A percentile compares a stretch with the other conserved stretches of the same genome.
phyloP scores from a whole-genome alignment of 225 moss, liverwort and hornwort genomes.

The Neckera pumila region DNA sequence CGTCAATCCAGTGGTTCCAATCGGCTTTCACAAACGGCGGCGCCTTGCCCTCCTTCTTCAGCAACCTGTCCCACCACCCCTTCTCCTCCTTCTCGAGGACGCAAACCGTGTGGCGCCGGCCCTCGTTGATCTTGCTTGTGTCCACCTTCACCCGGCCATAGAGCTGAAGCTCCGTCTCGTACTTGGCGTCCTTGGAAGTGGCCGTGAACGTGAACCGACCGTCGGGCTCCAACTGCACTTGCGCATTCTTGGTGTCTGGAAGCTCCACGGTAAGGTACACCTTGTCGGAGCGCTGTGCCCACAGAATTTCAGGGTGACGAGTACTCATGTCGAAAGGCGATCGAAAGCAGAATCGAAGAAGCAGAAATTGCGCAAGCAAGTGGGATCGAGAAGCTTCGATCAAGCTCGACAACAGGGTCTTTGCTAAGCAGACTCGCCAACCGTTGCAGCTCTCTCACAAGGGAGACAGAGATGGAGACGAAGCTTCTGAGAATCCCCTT shows the following conservation, averaged over 20 bases:
- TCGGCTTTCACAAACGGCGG: constrained; percentile 79
- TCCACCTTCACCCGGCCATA: constrained; percentile 61
- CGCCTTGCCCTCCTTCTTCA: constrained; percentile 75
- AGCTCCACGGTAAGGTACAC: constrained; percentile 81
- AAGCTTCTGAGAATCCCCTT: background rate
- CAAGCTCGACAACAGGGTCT: too few species aligned
- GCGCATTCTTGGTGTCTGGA: constrained; percentile 65
- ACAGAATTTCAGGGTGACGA: constrained; percentile 86
- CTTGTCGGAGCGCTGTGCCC: constrained; percentile 90
- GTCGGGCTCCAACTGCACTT: constrained; percentile 77
- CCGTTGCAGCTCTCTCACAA: background rate
- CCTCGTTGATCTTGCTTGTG: constrained; percentile 56
- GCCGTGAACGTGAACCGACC: constrained; percentile 74
- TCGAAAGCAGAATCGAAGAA: background rate
- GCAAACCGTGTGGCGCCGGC: constrained; percentile 67
- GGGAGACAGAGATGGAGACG: background rate
- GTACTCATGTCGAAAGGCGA: constrained; percentile 7
- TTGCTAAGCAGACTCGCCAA: background rate
- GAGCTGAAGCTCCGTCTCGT: constrained; percentile 59
- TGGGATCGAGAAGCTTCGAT: background rate
- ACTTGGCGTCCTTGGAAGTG: constrained; percentile 45
- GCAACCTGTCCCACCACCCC: constrained; percentile 81
- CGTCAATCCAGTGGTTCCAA: constrained; percentile 97
- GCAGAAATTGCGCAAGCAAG: background rate
- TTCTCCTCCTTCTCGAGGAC: constrained; percentile 69